These are phyloP conservation scores for Lyophyllum shimeji DNA, from an alignment of 768 basidiomycete species.

Conservation along the genomic window DNA sequence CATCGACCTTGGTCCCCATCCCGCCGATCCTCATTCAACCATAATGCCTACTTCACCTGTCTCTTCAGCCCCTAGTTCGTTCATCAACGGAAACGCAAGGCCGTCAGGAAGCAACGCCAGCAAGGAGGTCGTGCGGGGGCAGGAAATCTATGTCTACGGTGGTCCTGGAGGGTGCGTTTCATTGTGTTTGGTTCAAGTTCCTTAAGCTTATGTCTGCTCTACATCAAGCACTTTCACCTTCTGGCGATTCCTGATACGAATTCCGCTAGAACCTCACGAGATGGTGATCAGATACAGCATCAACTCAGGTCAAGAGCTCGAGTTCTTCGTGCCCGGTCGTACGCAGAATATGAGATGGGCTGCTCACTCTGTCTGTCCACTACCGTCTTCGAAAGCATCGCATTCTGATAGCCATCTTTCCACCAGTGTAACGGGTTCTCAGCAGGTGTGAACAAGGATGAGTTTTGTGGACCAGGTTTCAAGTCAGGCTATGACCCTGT, in stretches of 20 bases:
- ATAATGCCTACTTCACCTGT: slow-evolving; percentile 29
- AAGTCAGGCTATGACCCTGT: slow-evolving; percentile 85
- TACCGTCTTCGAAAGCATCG: neutral
- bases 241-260: slow-evolving; percentile 87
- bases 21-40: slow-evolving; percentile 68
- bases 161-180: slow-evolving; percentile 50
- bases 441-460: slow-evolving; percentile 85
- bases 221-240: slow-evolving; percentile 78
- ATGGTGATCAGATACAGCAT: slow-evolving; percentile 80
- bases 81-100: slow-evolving; percentile 19
- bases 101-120: slow-evolving; percentile 30
- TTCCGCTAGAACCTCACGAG: slow-evolving; percentile 71
- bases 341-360: slow-evolving; percentile 91
- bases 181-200: neutral
- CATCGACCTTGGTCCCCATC: slow-evolving; percentile 69
- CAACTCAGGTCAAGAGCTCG: slow-evolving; percentile 74
- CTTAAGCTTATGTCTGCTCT: neutral
- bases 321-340: slow-evolving; percentile 81
- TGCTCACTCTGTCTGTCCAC: slow-evolving; percentile 68
- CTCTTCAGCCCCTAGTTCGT: slow-evolving; percentile 7
- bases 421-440: slow-evolving; percentile 85
- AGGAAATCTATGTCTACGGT: slow-evolving; percentile 72
- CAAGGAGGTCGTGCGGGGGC: slow-evolving; percentile 49
- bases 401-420: neutral
- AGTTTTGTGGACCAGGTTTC: slow-evolving; percentile 80